phyloP scores from a whole-genome alignment of 345 rosid genomes.

The Syzygium grande region DNA sequence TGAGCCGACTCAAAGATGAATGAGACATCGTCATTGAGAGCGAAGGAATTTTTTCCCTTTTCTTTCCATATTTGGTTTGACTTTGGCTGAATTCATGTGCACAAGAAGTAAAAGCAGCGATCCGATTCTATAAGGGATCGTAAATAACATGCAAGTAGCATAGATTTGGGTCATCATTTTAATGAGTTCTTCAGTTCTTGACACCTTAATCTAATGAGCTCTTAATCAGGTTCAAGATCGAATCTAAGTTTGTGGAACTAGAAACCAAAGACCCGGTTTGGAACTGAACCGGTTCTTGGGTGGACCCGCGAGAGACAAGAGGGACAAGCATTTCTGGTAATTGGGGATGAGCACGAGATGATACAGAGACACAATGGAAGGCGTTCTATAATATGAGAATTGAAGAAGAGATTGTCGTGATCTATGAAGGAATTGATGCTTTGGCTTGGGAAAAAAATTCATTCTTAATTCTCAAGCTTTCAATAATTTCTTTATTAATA shows the following conservation, averaged over 20 bases:
- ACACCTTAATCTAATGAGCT: neutral
- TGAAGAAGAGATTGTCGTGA: rapidly evolving
- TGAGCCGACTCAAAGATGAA: neutral
- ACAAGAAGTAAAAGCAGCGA: neutral
- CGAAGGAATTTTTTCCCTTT: neutral
- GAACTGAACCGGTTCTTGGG: rapidly evolving
- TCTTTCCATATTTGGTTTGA: neutral
- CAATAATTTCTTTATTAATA: neutral
- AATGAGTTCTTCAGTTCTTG: neutral
- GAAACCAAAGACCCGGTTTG: rapidly evolving
- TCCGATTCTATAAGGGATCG: neutral
- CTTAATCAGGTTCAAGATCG: rapidly evolving
- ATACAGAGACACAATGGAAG: neutral
- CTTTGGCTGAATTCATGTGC: neutral
- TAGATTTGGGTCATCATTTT: neutral
- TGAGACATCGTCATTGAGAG: neutral
- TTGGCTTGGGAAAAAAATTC: rapidly evolving
- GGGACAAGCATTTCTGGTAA: neutral
- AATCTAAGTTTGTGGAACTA: neutral
- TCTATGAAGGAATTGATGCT: neutral
- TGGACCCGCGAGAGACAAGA: rapidly evolving
- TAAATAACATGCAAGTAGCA: neutral
- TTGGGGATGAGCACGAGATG: neutral
- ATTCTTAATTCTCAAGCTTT: neutral
- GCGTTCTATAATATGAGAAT: neutral